Conservation (phyloP, 2,329 filamentous ascomycete genomes). For the Arachnomyces sp. region DNA sequence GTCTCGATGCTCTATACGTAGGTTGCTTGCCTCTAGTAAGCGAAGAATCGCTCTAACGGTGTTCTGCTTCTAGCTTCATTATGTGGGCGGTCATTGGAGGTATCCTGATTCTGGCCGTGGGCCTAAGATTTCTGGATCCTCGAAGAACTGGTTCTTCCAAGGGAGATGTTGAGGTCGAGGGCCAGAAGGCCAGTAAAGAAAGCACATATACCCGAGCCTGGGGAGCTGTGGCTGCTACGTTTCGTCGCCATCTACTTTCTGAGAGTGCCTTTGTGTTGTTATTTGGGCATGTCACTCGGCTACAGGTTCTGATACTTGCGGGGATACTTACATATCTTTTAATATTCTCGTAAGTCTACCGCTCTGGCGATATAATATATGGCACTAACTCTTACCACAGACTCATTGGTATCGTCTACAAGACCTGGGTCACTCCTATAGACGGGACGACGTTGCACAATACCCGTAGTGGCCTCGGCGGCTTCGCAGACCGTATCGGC, state of each 20-base stretch:
- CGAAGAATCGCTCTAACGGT: too few relatives aligned
- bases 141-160: constrained; percentile 12
- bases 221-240: constrained; percentile 34
- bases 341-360: constrained; percentile 50
- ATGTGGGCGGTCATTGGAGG: constrained; percentile 49
- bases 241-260: constrained; percentile 52
- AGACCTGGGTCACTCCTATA: constrained; percentile 63
- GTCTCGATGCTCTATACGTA: constrained; percentile 44
- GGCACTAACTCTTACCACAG: constrained; percentile 15
- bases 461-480: constrained; percentile 58
- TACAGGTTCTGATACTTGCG: constrained; percentile 58
- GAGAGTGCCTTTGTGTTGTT: constrained; percentile 47
- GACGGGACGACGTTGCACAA: constrained; percentile 53
- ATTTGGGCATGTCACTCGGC: constrained; percentile 61
- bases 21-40: neutral
- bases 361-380: neutral
- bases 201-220: constrained; percentile 23
- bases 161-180: constrained; percentile 15
- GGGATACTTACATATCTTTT: constrained; percentile 55
- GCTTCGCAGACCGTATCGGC: constrained; percentile 62
- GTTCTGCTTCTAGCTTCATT: constrained; percentile 36
- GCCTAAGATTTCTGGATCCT: constrained; percentile 21
- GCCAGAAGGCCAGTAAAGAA: constrained; percentile 15
- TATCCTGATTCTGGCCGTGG: constrained; percentile 39
- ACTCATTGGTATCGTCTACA: constrained; percentile 60